Base-by-base conservation (phyloP, 2,329 filamentous ascomycete genomes). In the Penicillium sp. region DNA sequence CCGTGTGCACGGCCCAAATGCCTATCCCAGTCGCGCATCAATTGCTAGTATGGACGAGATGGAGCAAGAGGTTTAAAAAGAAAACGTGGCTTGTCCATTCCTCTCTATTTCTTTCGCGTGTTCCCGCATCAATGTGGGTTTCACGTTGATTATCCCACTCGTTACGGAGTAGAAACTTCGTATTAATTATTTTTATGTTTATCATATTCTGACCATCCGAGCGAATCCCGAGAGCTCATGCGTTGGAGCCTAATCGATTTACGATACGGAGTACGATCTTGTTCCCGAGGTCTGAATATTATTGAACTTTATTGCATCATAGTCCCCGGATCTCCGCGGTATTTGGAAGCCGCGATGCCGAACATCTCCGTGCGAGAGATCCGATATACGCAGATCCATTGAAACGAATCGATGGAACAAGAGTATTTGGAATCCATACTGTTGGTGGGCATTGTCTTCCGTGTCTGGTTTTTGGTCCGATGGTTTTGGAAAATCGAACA, bases 1-100 rank as follows among this genome's bases (percentile, higher is more conserved):
- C 44, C 31, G 22, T 22, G n/a, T 43, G 49, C 51, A 53, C 51
- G 51, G 31, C 31, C 32, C 45, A 49, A 16, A 43, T 49, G 29
- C 21, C 11, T 16, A 34, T 47, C n/a, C 49, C 4, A 42, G 27
- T 47, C 49, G 31, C 40, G 38, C 34, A 32, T 38, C 16, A 40
- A 40, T 18, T 27, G 14, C 34, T 36, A 21, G 7, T 40, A 21
- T 21, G 24, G 24, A 27, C 24, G 24, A 27, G 24, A 40, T 40
- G 38, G 38, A 21, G 38, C 4, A 40, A 21, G 18, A 21, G n/a
- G 16, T 5, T 39, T 16, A 16, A 18, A 34, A 39, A n/a, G 2
- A 43, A 43, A 49, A 49, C 38, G 27, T 43, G 47, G 24, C 7
- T 1, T 49, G 14, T 22, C 49, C 49, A 51, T 40, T n/a, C 43